Base-by-base conservation (phyloP, 1,284 basidiomycete species). In the Phellopilus nigrolimitatus region DNA sequence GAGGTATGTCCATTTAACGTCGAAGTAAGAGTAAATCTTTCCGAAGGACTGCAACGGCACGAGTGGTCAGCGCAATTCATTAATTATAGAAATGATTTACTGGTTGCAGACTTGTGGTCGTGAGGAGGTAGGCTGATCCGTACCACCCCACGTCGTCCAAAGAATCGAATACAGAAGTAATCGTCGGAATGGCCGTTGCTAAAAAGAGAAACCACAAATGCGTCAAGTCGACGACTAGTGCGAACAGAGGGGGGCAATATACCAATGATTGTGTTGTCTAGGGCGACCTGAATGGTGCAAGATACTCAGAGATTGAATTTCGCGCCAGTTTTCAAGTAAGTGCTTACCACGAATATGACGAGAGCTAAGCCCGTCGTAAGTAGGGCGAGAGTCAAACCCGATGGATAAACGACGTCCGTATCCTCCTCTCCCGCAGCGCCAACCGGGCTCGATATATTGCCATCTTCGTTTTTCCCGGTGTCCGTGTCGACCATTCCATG, bases 251-350 rank as follows among this genome's bases (percentile, higher is more conserved):
- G 41, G 7, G 24, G 13, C 2, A 28, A 38, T 28, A 15, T 34
- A 56, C 54, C 54, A 45, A 72, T 63, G 56, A 72, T 71, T 10
- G 70, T 68, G 60, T 72, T 68, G 57, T 69, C 68, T 25, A 64
- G 54, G 2, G 64, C 62, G 34, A 64, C 58, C 54, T 56, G 37
- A 17, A n/a, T n/a, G n/a, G n/a, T n/a, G n/a, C n/a, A n/a, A n/a
- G n/a, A n/a, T n/a, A n/a, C n/a, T n/a, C n/a, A n/a, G n/a, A n/a
- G n/a, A n/a, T n/a, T n/a, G n/a, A n/a, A n/a, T n/a, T n/a, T n/a
- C n/a, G n/a, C n/a, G n/a, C n/a, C n/a, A n/a, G n/a, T n/a, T n/a
- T n/a, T n/a, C n/a, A n/a, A n/a, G n/a, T n/a, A n/a, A n/a, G n/a
- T n/a, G n/a, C n/a, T n/a, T n/a, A n/a, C n/a, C n/a, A n/a, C n/a